phyloP scores from a whole-genome alignment of 352 stramenopile genomes.

The Phytophthora colocasiae region DNA sequence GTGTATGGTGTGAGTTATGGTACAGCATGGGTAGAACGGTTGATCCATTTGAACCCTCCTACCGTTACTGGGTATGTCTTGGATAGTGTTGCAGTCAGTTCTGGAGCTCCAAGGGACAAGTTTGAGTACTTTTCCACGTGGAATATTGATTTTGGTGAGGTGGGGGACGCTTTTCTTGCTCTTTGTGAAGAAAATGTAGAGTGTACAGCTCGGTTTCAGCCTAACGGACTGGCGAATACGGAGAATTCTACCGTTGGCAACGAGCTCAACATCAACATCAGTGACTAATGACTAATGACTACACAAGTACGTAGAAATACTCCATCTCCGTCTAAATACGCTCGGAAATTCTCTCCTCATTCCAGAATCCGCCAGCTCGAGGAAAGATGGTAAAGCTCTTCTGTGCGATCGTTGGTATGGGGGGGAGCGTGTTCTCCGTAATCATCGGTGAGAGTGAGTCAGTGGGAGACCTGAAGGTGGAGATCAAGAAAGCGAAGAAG shows the following conservation, averaged over 20 bases:
- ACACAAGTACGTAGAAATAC: no score
- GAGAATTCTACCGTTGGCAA: slow-evolving; percentile 34
- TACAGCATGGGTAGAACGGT: slow-evolving; percentile 50
- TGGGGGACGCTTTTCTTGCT: slow-evolving; percentile 36
- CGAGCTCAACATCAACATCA: no score
- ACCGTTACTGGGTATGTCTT: slow-evolving; percentile 55
- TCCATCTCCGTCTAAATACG: no score
- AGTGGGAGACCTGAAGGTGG: no score
- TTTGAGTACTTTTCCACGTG: slow-evolving; percentile 51
- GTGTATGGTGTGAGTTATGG: no score
- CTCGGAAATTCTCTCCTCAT: no score
- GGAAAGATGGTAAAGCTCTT: no score
- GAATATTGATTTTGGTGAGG: slow-evolving; percentile 45
- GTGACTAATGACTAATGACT: slow-evolving; percentile 26
- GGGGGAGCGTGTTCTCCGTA: no score
- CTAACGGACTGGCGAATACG: slow-evolving; percentile 18
- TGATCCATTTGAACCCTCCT: slow-evolving; percentile 48
- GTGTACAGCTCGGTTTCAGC: slow-evolving; percentile 30
- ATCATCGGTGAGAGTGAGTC: no score
- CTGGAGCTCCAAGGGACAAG: slow-evolving; percentile 29
- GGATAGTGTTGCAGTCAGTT: slow-evolving; percentile 44
- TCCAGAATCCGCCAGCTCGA: no score
- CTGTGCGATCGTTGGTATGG: no score
- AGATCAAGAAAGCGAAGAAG: no score
- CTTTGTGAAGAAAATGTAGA: slow-evolving; percentile 24